Evolutionary conservation across 2,329 filamentous ascomycete genomes (phyloP).

Genomic region (Fusarium illudens): DNA sequence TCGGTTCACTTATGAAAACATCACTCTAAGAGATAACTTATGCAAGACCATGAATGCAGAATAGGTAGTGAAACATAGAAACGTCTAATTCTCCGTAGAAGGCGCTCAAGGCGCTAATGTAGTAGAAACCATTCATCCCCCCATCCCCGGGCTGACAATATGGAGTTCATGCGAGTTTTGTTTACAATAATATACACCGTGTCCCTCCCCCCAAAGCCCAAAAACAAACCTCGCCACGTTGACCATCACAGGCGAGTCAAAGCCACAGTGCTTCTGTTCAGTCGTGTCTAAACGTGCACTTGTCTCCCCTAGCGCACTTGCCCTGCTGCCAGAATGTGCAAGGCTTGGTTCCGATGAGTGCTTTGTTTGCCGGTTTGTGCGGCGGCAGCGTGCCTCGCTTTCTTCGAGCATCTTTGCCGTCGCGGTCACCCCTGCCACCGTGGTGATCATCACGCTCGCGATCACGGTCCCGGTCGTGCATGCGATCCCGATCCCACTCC

Average conservation of each 20-base stretch:
- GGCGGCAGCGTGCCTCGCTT: slow-evolving; percentile 52
- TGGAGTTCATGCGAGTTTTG: slow-evolving; percentile 25
- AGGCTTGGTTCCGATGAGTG: slow-evolving; percentile 70
- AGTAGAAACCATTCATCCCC: slow-evolving; percentile 5
- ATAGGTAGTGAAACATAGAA: slow-evolving; percentile 6
- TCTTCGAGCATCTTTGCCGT: slow-evolving; percentile 51
- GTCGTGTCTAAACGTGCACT: slow-evolving; percentile 78
- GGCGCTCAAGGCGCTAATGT: slow-evolving; percentile 1
- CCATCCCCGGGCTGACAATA: background rate
- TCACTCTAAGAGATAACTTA: background rate
- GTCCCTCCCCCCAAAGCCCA: slow-evolving; percentile 4
- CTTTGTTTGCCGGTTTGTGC: slow-evolving; percentile 60
- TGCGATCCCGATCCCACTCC: slow-evolving; percentile 33
- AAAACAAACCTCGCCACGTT: slow-evolving; percentile 12
- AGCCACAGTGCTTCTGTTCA: slow-evolving; percentile 27
- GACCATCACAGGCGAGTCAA: slow-evolving; percentile 11
- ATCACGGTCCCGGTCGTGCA: slow-evolving; percentile 46
- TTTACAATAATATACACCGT: slow-evolving; percentile 40
- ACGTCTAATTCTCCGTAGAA: slow-evolving; percentile 9
- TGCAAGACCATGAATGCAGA: background rate
- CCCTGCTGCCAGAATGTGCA: slow-evolving; percentile 77
- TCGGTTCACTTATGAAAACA: background rate
- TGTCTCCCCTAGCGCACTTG: slow-evolving; percentile 75
- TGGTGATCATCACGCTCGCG: slow-evolving; percentile 47
- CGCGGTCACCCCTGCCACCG: slow-evolving; percentile 44